A percentile compares a stretch with the other conserved stretches of the same genome.
Evolutionary conservation across 768 basidiomycete species (phyloP).

Genomic region (Pleurotus tuoliensis): DNA sequence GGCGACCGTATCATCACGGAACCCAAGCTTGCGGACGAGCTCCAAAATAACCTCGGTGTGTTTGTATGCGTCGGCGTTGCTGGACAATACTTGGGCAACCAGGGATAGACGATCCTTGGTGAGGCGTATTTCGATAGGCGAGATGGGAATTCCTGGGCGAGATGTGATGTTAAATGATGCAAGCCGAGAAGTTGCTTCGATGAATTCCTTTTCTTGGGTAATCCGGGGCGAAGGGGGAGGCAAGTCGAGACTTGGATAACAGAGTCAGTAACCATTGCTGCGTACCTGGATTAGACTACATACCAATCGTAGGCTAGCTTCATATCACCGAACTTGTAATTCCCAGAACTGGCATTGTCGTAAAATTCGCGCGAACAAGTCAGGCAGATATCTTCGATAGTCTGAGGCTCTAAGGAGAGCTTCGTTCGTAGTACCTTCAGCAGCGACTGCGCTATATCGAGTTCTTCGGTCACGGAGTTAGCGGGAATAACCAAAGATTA

Average conservation of each 20-base stretch:
- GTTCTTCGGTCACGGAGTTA: slow-evolving; percentile 38
- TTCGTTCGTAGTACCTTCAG: slow-evolving; percentile 44
- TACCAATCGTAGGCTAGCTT: slow-evolving; percentile 96
- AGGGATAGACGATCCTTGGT: slow-evolving; percentile 85
- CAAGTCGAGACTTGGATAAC: slow-evolving; percentile 63
- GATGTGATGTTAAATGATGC: slow-evolving; percentile 87
- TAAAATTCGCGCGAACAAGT: slow-evolving; percentile 85
- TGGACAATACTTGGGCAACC: slow-evolving; percentile 81
- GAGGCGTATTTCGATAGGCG: slow-evolving; percentile 91
- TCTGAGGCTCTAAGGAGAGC: slow-evolving; percentile 42
- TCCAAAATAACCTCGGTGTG: slow-evolving; percentile 92
- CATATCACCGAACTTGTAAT: slow-evolving; percentile 93
- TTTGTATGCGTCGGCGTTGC: slow-evolving; percentile 83
- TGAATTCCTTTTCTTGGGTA: slow-evolving; percentile 78
- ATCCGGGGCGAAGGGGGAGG: slow-evolving; percentile 61
- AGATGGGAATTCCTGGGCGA: slow-evolving; percentile 68
- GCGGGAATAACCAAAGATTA: too few relatives aligned
- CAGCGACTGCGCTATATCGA: slow-evolving; percentile 62
- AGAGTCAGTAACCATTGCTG: background rate
- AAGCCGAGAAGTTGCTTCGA: slow-evolving; percentile 94
- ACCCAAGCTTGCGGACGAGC: slow-evolving; percentile 85
- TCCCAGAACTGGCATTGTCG: slow-evolving; percentile 90
- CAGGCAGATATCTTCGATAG: slow-evolving; percentile 77
- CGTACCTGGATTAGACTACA: slow-evolving; percentile 10
- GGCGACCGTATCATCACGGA: slow-evolving; percentile 64